phyloP scores from a whole-genome alignment of 73 alveolate species.

The Diophrys sp. region DNA sequence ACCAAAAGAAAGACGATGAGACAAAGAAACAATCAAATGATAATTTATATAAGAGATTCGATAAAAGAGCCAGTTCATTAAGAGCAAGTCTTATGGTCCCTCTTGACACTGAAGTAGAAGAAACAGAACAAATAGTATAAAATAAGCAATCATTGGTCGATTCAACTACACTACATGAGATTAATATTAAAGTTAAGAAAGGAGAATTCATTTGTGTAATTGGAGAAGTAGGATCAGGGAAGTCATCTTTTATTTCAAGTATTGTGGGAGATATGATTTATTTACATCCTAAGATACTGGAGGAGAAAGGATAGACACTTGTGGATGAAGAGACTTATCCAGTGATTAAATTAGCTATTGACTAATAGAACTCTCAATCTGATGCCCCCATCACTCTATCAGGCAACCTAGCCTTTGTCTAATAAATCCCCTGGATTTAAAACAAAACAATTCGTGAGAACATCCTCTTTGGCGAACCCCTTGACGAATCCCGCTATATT shows the following conservation, averaged over 20 bases:
- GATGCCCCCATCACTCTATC: background rate
- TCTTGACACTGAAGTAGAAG: no score
- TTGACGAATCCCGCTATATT: slow-evolving; percentile 69
- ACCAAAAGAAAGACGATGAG: slow-evolving; percentile 16
- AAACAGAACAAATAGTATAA: no score
- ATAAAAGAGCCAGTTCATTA: slow-evolving; percentile 5
- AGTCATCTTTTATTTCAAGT: slow-evolving; percentile 73
- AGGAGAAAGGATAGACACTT: background rate
- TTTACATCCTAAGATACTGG: background rate
- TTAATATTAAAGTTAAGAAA: slow-evolving; percentile 46
- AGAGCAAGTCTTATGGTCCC: no score
- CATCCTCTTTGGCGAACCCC: slow-evolving; percentile 69
- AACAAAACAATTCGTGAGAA: slow-evolving; percentile 56
- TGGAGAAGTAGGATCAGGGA: slow-evolving; percentile 95
- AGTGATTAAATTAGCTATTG: background rate
- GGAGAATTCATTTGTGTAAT: slow-evolving; percentile 85
- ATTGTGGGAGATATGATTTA: slow-evolving; percentile 52
- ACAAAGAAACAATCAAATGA: slow-evolving; percentile 36
- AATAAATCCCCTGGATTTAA: slow-evolving; percentile 90
- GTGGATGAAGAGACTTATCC: background rate
- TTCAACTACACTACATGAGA: slow-evolving; percentile 63
- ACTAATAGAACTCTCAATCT: background rate
- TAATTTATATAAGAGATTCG: slow-evolving; percentile 1
- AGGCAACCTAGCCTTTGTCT: slow-evolving; percentile 74
- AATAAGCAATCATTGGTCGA: no score